These are phyloP conservation scores for Sistotremastrum niveocremeum DNA, from an alignment of 768 basidiomycete species.

Conservation along the genomic window DNA sequence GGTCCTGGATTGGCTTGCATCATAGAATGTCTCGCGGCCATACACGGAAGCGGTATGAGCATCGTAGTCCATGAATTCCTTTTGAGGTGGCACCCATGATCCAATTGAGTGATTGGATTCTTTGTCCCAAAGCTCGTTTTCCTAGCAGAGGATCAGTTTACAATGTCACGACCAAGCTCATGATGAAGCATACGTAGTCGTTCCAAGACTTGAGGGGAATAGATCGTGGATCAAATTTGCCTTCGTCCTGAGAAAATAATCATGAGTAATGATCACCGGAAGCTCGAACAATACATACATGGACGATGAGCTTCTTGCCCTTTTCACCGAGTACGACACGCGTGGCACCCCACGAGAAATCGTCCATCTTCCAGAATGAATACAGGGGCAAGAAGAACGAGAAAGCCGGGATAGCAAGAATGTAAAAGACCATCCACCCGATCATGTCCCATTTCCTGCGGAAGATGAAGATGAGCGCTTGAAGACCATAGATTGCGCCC, in stretches of 20 bases:
- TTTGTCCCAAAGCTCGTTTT: slow-evolving; percentile 96
- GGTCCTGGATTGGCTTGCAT: slow-evolving; percentile 38
- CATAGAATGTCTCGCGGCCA: slow-evolving; percentile 80
- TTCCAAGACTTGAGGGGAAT: slow-evolving; percentile 97
- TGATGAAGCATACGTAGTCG: slow-evolving; percentile 57
- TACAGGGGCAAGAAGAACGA: slow-evolving; percentile 88
- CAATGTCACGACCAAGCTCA: not conserved
- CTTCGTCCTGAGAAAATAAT: slow-evolving; percentile 62
- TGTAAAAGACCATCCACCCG: slow-evolving; percentile 95
- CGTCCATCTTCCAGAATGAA: slow-evolving; percentile 98
- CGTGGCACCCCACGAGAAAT: slow-evolving; percentile 92
- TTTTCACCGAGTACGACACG: slow-evolving; percentile 88
- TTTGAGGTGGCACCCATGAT: slow-evolving; percentile 76
- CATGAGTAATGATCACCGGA: slow-evolving; percentile 1
- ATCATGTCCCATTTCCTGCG: slow-evolving; percentile 98
- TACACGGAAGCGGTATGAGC: slow-evolving; percentile 67
- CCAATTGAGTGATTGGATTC: slow-evolving; percentile 93
- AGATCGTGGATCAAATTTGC: slow-evolving; percentile 85
- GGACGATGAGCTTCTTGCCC: slow-evolving; percentile 91
- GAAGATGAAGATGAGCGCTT: slow-evolving; percentile 83
- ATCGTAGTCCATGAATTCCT: slow-evolving; percentile 59
- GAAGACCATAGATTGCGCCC: slow-evolving; percentile 86
- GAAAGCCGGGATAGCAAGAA: slow-evolving; percentile 85
- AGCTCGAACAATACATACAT: slow-evolving; percentile 38
- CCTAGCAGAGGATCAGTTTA: slow-evolving; percentile 26